phyloP scores from a whole-genome alignment of 257 asterid species.

The Solanum bulbocastanum region DNA sequence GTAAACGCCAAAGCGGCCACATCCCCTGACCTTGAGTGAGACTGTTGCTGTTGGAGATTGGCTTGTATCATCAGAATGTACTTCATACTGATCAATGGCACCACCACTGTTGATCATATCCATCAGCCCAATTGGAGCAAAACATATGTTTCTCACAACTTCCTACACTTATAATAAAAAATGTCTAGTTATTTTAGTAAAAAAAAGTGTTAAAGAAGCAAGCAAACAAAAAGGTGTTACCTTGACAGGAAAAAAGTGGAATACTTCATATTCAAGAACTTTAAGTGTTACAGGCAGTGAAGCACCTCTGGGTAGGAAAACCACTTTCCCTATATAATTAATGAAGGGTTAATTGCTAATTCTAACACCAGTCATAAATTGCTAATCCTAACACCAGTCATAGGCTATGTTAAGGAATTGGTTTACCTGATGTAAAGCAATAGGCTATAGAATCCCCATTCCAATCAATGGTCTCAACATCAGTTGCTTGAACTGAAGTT shows the following conservation, averaged over 20 bases:
- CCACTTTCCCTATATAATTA: constrained; percentile 30
- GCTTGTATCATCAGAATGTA: constrained; percentile 16
- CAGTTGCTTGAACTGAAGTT: constrained; percentile 58
- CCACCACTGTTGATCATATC: constrained; percentile 88
- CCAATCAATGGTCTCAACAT: constrained; percentile 68
- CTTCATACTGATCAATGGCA: constrained; percentile 59
- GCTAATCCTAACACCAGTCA: not conserved
- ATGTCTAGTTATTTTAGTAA: not conserved
- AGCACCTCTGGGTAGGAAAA: constrained; percentile 59
- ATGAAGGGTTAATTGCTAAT: not conserved
- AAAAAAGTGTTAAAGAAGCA: not conserved
- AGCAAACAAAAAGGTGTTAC: constrained; percentile 24
- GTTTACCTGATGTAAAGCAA: constrained; percentile 45
- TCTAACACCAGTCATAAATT: not conserved
- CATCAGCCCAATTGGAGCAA: constrained; percentile 85
- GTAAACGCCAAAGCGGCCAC: constrained; percentile 76
- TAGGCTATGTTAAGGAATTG: not conserved
- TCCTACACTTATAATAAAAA: constrained; percentile 26
- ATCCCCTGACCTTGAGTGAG: constrained; percentile 57
- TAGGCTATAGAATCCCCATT: constrained; percentile 61
- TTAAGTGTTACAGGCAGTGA: constrained; percentile 74
- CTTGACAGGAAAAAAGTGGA: constrained; percentile 80
- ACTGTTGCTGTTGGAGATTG: constrained; percentile 32
- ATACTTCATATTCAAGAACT: constrained; percentile 83
- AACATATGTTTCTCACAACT: constrained; percentile 28